Conservation (phyloP, 768 basidiomycete genomes). For the Baorangia bicolor region DNA sequence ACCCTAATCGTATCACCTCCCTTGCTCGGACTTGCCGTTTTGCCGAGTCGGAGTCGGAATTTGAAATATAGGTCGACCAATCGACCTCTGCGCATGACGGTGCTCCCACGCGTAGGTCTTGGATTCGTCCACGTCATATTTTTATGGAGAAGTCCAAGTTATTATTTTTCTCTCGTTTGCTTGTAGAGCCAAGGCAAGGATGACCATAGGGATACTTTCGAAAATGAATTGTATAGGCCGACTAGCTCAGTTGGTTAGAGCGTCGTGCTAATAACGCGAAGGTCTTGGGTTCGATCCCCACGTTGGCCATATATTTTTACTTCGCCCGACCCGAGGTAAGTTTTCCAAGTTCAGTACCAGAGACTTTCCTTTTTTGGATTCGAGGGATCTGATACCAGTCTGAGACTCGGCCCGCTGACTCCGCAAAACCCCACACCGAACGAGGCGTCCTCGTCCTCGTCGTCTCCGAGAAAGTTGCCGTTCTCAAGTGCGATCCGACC, state of each 20-base stretch:
- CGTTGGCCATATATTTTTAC: slow-evolving; percentile 49
- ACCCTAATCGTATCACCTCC: no score
- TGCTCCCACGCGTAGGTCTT: no score
- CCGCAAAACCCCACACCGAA: slow-evolving; percentile 1
- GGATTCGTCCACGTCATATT: no score
- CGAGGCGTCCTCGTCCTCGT: background rate
- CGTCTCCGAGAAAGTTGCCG: background rate
- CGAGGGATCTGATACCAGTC: slow-evolving; percentile 21
- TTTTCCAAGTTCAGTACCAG: background rate
- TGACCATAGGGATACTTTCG: no score
- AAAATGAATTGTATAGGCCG: slow-evolving; percentile 9
- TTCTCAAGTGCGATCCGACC: slow-evolving; percentile 10
- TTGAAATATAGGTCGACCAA: no score
- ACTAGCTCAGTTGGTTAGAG: slow-evolving; percentile 36
- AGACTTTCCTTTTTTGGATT: slow-evolving; percentile 12
- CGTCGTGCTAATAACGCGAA: slow-evolving; percentile 37
- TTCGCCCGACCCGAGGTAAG: background rate
- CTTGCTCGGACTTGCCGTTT: no score
- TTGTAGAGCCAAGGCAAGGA: no score
- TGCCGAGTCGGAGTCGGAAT: no score
- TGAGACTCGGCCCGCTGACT: slow-evolving; percentile 20
- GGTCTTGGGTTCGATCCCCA: slow-evolving; percentile 81
- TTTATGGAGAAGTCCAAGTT: no score
- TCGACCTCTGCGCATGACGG: no score
- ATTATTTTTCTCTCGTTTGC: no score